Percentiles rank a stretch among this genome's conserved stretches.
Evolutionary conservation across 2,329 filamentous ascomycete species (phyloP).

Genomic region (Phialemoniopsis sp.): DNA sequence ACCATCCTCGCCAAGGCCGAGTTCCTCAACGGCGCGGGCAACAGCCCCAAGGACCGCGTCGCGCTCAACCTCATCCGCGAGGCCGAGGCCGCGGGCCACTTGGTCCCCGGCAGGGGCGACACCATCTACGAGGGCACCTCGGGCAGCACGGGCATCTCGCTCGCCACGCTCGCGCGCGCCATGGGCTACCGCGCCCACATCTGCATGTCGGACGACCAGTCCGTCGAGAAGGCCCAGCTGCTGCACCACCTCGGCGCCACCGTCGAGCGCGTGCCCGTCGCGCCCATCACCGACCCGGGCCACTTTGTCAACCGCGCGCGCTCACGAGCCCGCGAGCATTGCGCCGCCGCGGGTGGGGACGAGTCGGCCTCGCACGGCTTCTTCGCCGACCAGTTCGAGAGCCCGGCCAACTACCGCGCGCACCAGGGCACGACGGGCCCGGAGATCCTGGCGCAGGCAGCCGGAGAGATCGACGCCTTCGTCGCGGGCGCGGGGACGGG

Average conservation of each 20-base stretch:
- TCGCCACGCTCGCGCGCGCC: constrained; percentile 84
- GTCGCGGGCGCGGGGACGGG: constrained; percentile 92
- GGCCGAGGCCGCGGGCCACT: constrained; percentile 73
- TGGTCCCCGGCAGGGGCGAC: constrained; percentile 79
- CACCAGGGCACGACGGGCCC: constrained; percentile 82
- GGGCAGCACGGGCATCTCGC: constrained; percentile 91
- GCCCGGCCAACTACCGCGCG: constrained; percentile 79
- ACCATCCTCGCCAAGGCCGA: constrained; percentile 92
- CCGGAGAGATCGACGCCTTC: constrained; percentile 75
- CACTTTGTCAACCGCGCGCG: constrained; percentile 95
- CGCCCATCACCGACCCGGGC: constrained; percentile 85
- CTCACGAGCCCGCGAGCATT: constrained; percentile 71
- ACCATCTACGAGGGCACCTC: constrained; percentile 98
- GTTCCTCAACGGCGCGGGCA: constrained; percentile 91
- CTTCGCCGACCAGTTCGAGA: constrained; percentile 97
- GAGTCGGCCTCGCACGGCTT: constrained; percentile 69
- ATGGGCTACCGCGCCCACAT: constrained; percentile 91
- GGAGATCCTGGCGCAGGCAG: constrained; percentile 79
- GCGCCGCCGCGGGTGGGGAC: constrained; percentile 32
- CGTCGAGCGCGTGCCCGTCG: constrained; percentile 88
- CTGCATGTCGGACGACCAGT: constrained; percentile 94
- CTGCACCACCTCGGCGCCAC: constrained; percentile 84
- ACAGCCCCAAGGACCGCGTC: constrained; percentile 92
- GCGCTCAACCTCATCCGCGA: constrained; percentile 82
- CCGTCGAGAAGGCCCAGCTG: constrained; percentile 82